A percentile compares a stretch with the other conserved stretches of the same genome.
Conservation (phyloP, 2,329 filamentous ascomycete genomes). For the Uncinocarpus reesii region DNA sequence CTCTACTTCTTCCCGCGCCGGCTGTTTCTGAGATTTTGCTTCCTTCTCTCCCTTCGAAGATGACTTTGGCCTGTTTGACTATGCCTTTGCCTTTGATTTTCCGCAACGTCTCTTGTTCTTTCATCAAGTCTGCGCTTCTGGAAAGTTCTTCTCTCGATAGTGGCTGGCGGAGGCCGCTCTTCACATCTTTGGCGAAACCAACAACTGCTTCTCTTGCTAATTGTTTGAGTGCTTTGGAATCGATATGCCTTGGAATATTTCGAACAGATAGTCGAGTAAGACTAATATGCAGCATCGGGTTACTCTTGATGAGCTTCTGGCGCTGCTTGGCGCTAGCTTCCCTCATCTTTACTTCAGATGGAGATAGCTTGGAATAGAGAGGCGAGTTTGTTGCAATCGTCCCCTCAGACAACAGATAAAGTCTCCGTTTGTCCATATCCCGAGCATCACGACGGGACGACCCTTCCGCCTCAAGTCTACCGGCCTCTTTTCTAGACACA, state of each 20-base stretch:
- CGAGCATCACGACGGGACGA: conserved; percentile 51
- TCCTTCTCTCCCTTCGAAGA: conserved; percentile 80
- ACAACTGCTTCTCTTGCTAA: conserved; percentile 87
- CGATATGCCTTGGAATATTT: conserved; percentile 76
- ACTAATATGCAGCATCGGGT: conserved; percentile 79
- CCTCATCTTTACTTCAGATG: conserved; percentile 74
- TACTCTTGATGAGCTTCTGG: conserved; percentile 79
- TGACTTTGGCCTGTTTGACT: conserved; percentile 85
- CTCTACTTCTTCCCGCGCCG: conserved; percentile 72
- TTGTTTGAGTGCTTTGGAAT: conserved; percentile 79
- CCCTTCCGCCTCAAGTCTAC: conserved; percentile 61
- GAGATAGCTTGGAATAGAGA: conserved; percentile 64
- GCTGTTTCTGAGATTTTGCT: conserved; percentile 68
- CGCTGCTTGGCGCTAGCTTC: conserved; percentile 79
- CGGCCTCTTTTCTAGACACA: conserved; percentile 72
- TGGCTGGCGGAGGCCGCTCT: conserved; percentile 60
- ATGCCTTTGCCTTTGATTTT: conserved; percentile 76
- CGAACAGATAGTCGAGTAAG: conserved; percentile 83
- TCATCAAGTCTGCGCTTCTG: conserved; percentile 69
- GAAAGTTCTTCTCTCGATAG: conserved; percentile 82
- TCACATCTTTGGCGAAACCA: conserved; percentile 84
- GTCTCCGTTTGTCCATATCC: conserved; percentile 78
- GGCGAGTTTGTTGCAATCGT: conserved; percentile 67
- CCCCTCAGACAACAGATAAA: conserved; percentile 82
- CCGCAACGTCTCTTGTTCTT: conserved; percentile 65